Base-by-base conservation (phyloP, 257 asterid species). In the Przewalskia tangutica region DNA sequence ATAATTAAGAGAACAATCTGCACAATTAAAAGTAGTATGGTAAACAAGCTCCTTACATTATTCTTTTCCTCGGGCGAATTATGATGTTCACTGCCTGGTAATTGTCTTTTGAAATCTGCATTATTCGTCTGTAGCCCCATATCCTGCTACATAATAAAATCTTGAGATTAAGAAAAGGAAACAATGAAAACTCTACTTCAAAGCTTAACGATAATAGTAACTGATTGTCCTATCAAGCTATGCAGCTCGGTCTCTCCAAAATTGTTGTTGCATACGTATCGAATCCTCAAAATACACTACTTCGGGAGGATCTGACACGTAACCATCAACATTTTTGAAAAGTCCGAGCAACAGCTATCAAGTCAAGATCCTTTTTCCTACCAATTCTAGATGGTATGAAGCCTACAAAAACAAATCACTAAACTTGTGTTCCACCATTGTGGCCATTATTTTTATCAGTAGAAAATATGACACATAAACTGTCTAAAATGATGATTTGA, bases 1-100 rank as follows among this genome's bases (percentile, higher is more conserved):
- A 14, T 58, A n/a, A 58, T 12, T 3, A 58, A 58, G 32, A n/a
- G 64, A 58, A 14, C 59, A 53, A 53, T 50, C 3, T 9, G 14
- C 54, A 50, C 16, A 50, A 50, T 10, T 62, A 17, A 62, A 62
- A 23, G 4, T 62, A 23, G 4, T 62, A 5, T 62, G 17, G 40
- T 4, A 65, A 65, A 6, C 2, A 65, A 65, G 11, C 5, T 34
- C 8, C 73, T 65, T 65, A 36, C 73, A 34, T 65, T 36, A 34
- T 6, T 38, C 97, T 93, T 97, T 54, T 89, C 88, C 79, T 89
- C 87, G 87, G 92, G 64, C 54, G 87, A 81, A 81, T 46, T 84
- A 44, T 84, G 94, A 73, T 88, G 84, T 83, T 89, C 86, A 34
- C 82, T 77, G 16, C 88, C 88, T n/a, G 87, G 82, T 38, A 87